Evolutionary conservation across 805 yeast species (phyloP), one percentile per base, ranked within the genome.

Genomic region (Saccharomycopsis fermentans): DNA sequence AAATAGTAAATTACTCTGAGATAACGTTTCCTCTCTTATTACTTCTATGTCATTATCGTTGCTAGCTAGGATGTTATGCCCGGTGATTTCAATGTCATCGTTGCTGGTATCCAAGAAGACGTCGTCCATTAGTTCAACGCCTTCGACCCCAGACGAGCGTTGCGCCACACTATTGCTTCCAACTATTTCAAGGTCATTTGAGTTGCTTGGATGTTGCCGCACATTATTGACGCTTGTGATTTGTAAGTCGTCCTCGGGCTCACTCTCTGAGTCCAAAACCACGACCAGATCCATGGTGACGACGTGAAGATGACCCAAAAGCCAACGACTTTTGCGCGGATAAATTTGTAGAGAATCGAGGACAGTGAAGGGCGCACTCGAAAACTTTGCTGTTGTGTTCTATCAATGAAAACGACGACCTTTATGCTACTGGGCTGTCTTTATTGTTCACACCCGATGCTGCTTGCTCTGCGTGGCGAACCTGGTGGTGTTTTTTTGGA

Each of bases 51-150:
- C 55, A 36, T 29, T 24, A 35, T 35, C 40, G 12, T 52, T n/a
- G 56, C 17, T 56, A 56, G 3, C 53, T 51, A n/a, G 58, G 59
- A n/a, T 56, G 47, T 39, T 54, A 29, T 47, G 63, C 2, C 62
- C 60, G 2, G 57, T 26, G 4, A 61, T 55, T 36, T 61, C 60
- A 29, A 61, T 59, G n/a, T 61, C 63, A 26, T 61, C 63, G 29
- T 40, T 57, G 26, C 27, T 35, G 9, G 11, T 34, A 17, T 56
- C 40, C 14, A 21, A 12, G 14, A 35, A 39, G 6, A 35, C 37
- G 17, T 27, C 60, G 5, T 24, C 37, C 4, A 24, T 26, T n/a
- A 34, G 19, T 24, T 50, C 55, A 21, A 24, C 26, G 4, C 21
- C 39, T 4, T 19, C 36, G 1, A 16, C 1, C 16, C 27, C 27